Base-by-base conservation (phyloP, 441 rosid genomes). In the Flueggea neowawraea region DNA sequence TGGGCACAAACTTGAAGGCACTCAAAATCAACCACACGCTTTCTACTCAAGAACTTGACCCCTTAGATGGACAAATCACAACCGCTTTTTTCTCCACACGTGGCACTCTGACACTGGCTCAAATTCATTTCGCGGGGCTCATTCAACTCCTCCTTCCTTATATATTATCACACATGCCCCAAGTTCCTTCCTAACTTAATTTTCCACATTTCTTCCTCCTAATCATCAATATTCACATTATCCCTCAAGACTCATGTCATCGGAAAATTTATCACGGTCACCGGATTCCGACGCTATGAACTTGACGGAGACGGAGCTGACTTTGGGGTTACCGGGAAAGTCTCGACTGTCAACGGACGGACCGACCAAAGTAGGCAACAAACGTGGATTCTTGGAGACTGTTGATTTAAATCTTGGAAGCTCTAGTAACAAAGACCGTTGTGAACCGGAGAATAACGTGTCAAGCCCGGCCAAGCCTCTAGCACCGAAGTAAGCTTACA, bases 291-390 rank as follows among this genome's bases (percentile, higher is more conserved):
- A 62, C 14, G 16, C 47, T 14, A 68, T 80, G 79, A 77, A 70
- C 57, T 62, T 83, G 33, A 69, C 71, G 62, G 86, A 78, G 60
- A 82, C 84, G 3, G 82, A 76, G 61, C 65, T 84, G 66, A 76
- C 83, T n/a, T 68, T 84, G 12, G 79, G 82, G 15, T 32, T 80
- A 48, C 90, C 90, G 1, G 85, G 89, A 4, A 68, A 67, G 49
- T 52, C 69, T 7, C 63, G 73, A 0, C 22, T 12, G 31, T 10
- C 12, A 14, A 6, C 43, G 0, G 73, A 53, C 5, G 17, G 64
- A 58, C 48, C 63, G 55, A 36, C 57, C 6, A 79, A 72, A 56
- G 16, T 50, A 4, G 79, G 79, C 3, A 33, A 6, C 10, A 84
- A 84, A 60, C 82, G 87, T 54, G 76, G 69, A 6, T 76, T 76